These are phyloP conservation scores for Moricandia arvensis DNA, from an alignment of 345 rosid species.

Conservation along the genomic window DNA sequence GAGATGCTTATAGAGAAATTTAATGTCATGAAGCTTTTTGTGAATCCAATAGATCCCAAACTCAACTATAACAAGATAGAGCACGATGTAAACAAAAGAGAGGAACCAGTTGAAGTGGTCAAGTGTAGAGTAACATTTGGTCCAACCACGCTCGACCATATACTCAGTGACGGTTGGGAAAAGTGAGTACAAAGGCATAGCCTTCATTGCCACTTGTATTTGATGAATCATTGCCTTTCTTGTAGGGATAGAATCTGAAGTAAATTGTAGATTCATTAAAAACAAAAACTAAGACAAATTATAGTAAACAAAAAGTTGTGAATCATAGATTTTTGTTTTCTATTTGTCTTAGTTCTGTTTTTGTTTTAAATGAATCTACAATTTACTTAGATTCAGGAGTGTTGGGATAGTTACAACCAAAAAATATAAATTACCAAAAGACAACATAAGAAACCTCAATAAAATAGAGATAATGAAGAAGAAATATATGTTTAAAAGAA, in stretches of 20 bases:
- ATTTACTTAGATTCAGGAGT: too few relatives aligned
- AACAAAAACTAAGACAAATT: neutral
- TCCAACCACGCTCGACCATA: too few relatives aligned
- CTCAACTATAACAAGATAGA: slow-evolving; percentile 73
- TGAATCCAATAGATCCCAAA: slow-evolving; percentile 80
- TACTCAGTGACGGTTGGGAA: too few relatives aligned
- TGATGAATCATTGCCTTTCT: slow-evolving; percentile 79
- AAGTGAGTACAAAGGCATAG: slow-evolving; percentile 83
- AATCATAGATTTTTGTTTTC: too few relatives aligned
- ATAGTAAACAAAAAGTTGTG: too few relatives aligned
- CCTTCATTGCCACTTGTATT: slow-evolving; percentile 88
- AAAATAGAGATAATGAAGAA: too few relatives aligned
- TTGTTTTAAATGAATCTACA: too few relatives aligned
- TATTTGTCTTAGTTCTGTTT: too few relatives aligned
- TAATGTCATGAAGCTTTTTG: slow-evolving; percentile 86
- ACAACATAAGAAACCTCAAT: too few relatives aligned
- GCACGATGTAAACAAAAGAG: slow-evolving; percentile 43
- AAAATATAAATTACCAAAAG: too few relatives aligned
- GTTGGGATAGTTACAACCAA: too few relatives aligned
- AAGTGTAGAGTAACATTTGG: slow-evolving; percentile 12
- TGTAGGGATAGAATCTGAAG: slow-evolving; percentile 77
- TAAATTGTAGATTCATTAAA: neutral
- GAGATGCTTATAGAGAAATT: slow-evolving; percentile 81
- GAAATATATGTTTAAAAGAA: too few relatives aligned
- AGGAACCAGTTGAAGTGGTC: slow-evolving; percentile 58